These are phyloP conservation scores for Populus alba DNA, from an alignment of 345 rosid species.

Conservation along the genomic window DNA sequence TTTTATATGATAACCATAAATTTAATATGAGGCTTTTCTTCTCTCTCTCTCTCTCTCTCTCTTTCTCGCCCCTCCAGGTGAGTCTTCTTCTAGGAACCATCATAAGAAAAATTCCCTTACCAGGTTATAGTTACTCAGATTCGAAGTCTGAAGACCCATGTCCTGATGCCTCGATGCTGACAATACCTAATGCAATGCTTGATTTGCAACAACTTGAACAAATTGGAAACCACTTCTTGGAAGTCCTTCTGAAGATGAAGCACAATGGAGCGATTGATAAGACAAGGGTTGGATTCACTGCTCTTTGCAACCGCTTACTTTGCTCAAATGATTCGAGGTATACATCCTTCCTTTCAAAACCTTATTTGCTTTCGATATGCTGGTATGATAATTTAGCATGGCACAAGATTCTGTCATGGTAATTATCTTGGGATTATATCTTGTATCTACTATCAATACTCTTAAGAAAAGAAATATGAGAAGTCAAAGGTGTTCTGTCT, in stretches of 20 bases:
- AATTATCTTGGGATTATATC: not conserved
- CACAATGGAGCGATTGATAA: slow-evolving; percentile 97
- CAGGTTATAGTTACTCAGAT: slow-evolving; percentile 44
- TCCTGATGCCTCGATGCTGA: slow-evolving; percentile 29
- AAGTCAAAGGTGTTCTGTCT: not conserved
- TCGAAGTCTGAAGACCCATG: slow-evolving; percentile 32
- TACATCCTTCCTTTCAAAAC: slow-evolving; percentile 4
- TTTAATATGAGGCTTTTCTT: not conserved
- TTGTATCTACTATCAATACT: not conserved
- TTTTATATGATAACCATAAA: not conserved
- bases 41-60: slow-evolving; percentile 14
- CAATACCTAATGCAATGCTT: slow-evolving; percentile 46
- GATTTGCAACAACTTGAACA: slow-evolving; percentile 79
- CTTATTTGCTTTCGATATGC: not conserved
- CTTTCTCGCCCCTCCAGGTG: slow-evolving; percentile 41
- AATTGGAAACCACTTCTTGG: slow-evolving; percentile 90
- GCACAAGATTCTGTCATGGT: not conserved
- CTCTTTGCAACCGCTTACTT: slow-evolving; percentile 89
- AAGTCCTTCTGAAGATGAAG: slow-evolving; percentile 94
- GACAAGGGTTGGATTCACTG: slow-evolving; percentile 97
- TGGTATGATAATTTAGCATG: not conserved
- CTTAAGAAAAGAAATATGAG: not conserved
- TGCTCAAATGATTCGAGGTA: slow-evolving; percentile 91
- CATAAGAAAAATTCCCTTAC: slow-evolving; percentile 81
- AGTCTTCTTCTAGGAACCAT: slow-evolving; percentile 93